Percentiles rank a stretch among this genome's conserved stretches.
Evolutionary conservation across 129 eudicot species (phyloP).

Genomic region (Deinandra increscens): DNA sequence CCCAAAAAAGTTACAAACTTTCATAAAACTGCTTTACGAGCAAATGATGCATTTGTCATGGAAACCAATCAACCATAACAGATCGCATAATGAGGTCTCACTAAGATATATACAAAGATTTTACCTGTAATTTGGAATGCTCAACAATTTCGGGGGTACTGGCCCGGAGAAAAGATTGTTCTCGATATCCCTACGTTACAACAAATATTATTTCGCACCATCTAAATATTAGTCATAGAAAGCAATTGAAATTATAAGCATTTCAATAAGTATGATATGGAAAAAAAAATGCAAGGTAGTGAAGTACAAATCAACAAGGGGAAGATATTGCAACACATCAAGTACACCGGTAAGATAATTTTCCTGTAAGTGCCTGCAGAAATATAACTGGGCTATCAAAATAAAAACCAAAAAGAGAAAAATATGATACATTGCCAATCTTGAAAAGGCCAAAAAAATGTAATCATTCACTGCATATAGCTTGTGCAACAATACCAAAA

Average conservation of each 20-base stretch:
- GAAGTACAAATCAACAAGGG: conserved; percentile 61
- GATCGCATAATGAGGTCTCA: background rate
- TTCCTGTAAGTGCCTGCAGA: conserved; percentile 74
- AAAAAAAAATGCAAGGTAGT: conserved; percentile 11
- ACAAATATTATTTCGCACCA: background rate
- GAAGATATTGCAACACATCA: conserved; percentile 77
- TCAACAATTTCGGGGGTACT: conserved; percentile 62
- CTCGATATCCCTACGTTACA: conserved; percentile 62
- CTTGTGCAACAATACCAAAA: background rate
- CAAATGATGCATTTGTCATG: background rate
- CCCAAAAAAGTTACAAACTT: too few relatives aligned
- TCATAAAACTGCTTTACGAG: too few relatives aligned
- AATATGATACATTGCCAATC: background rate
- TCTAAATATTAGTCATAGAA: background rate
- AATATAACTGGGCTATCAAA: background rate
- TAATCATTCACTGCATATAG: background rate
- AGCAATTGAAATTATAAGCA: background rate
- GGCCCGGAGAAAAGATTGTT: conserved; percentile 96
- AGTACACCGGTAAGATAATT: conserved; percentile 70
- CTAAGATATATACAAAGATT: background rate
- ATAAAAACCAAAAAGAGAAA: background rate
- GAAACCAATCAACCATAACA: background rate
- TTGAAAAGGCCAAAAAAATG: background rate
- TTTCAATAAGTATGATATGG: background rate
- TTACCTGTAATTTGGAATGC: conserved; percentile 81